Conservation (phyloP, 495 filamentous ascomycete species). For the Penicilliopsis zonata region DNA sequence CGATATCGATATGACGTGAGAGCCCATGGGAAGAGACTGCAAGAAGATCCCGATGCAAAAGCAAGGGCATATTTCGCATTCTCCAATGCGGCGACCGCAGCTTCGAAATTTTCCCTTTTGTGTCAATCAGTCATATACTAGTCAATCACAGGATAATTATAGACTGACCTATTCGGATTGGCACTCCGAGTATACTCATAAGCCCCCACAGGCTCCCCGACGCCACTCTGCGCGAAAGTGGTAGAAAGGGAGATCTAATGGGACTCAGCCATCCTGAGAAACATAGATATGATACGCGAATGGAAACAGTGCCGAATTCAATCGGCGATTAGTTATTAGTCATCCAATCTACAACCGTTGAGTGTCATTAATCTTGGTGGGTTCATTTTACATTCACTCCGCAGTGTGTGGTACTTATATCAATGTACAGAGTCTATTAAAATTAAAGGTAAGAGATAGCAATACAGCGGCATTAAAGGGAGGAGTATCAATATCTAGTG, state of each 20-base stretch:
- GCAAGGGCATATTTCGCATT: slow-evolving; percentile 86
- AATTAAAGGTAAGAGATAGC: too few species aligned
- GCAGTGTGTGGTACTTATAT: too few species aligned
- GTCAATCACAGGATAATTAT: not conserved
- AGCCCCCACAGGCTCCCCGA: slow-evolving; percentile 71
- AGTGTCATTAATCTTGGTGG: too few species aligned
- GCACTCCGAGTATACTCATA: slow-evolving; percentile 88
- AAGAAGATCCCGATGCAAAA: slow-evolving; percentile 93
- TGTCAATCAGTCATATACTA: slow-evolving; percentile 3
- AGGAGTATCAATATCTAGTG: too few species aligned
- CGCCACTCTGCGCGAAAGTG: slow-evolving; percentile 80
- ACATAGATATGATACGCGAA: too few species aligned
- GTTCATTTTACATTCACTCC: too few species aligned
- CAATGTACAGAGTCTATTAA: too few species aligned
- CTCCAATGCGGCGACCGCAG: slow-evolving; percentile 81
- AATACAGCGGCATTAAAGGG: too few species aligned
- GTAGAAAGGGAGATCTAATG: slow-evolving; percentile 92
- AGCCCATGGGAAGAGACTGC: slow-evolving; percentile 82
- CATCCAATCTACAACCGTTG: too few species aligned
- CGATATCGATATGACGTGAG: slow-evolving; percentile 88
- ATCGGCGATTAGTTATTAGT: too few species aligned
- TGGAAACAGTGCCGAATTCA: too few species aligned
- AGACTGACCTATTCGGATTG: slow-evolving; percentile 71
- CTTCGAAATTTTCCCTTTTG: slow-evolving; percentile 74
- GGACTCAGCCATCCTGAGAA: too few species aligned